phyloP scores from a whole-genome alignment of 2,329 filamentous ascomycete genomes.

The Drechslerella stenobrocha region DNA sequence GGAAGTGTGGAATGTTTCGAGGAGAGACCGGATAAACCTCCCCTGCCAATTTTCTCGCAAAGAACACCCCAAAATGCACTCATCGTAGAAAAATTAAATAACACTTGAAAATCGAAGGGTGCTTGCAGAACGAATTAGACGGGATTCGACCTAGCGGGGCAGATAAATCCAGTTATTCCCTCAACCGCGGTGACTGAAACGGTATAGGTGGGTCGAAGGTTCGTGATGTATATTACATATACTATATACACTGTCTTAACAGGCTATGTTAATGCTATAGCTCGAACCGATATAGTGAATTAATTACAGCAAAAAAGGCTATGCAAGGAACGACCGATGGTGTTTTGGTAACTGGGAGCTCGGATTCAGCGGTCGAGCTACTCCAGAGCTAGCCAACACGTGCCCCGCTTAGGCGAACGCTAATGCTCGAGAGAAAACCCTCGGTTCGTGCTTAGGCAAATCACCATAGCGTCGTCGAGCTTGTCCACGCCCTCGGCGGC shows the following conservation, averaged over 20 bases:
- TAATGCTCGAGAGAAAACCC: constrained; percentile 20
- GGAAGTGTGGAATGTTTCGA: constrained; percentile 48
- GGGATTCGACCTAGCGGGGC: constrained; percentile 31
- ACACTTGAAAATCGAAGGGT: constrained; percentile 25
- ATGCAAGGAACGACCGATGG: constrained; percentile 41
- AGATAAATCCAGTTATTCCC: constrained; percentile 44
- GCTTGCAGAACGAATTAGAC: constrained; percentile 27
- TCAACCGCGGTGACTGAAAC: constrained; percentile 46
- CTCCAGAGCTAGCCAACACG: not conserved
- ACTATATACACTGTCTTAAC: constrained; percentile 12
- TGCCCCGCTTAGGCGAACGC: constrained; percentile 45
- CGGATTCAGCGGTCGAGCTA: constrained; percentile 16
- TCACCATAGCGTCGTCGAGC: not conserved
- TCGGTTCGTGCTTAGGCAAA: constrained; percentile 30
- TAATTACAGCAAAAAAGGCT: constrained; percentile 7
- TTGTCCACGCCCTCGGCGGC: not conserved
- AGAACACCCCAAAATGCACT: constrained; percentile 41
- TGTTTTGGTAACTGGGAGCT: constrained; percentile 35
- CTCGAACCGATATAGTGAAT: not conserved
- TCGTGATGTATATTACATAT: constrained; percentile 9
- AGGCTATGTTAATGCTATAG: constrained; percentile 33
- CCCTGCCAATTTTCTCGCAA: constrained; percentile 29
- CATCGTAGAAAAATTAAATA: constrained; percentile 27
- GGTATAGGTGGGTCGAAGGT: constrained; percentile 42
- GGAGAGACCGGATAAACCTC: constrained; percentile 50